These are phyloP conservation scores for Blastobotrys americana DNA, from an alignment of 805 yeast genomes.

Conservation along the genomic window DNA sequence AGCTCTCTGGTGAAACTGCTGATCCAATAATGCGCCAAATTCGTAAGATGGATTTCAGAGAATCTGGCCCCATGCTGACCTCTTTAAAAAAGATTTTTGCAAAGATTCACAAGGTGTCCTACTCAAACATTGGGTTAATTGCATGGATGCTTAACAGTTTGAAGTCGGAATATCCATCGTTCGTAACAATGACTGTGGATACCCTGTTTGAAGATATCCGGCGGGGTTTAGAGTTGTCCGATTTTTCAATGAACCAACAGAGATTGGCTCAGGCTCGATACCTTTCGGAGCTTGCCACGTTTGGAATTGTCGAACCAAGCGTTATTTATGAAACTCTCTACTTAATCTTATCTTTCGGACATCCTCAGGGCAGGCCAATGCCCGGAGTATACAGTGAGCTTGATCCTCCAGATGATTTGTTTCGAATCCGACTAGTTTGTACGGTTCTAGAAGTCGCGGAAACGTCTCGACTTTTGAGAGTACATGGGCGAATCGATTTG, in stretches of 20 bases:
- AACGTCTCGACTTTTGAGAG: constrained; percentile 14
- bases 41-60: constrained; percentile 40
- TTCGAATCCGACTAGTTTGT: constrained; percentile 55
- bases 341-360: constrained; percentile 57
- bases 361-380: constrained; percentile 51
- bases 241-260: constrained; percentile 50
- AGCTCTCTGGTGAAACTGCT: constrained; percentile 36
- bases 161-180: constrained; percentile 32
- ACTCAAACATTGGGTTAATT: constrained; percentile 45
- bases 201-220: constrained; percentile 54
- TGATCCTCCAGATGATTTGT: constrained; percentile 66
- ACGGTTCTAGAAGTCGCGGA: constrained; percentile 31
- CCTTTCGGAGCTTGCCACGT: constrained; percentile 50
- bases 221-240: constrained; percentile 58
- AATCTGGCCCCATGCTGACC: constrained; percentile 20
- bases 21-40: constrained; percentile 35
- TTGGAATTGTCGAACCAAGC: constrained; percentile 39
- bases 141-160: constrained; percentile 42
- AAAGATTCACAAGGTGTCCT: constrained; percentile 54
- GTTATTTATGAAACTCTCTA: constrained; percentile 47
- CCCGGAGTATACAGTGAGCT: constrained; percentile 35
- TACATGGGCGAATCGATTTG: constrained; percentile 27
- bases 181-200: constrained; percentile 50
- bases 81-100: constrained; percentile 42
- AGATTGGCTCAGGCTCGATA: constrained; percentile 57